phyloP scores from a whole-genome alignment of 352 stramenopile species.

The Pythium insidiosum region DNA sequence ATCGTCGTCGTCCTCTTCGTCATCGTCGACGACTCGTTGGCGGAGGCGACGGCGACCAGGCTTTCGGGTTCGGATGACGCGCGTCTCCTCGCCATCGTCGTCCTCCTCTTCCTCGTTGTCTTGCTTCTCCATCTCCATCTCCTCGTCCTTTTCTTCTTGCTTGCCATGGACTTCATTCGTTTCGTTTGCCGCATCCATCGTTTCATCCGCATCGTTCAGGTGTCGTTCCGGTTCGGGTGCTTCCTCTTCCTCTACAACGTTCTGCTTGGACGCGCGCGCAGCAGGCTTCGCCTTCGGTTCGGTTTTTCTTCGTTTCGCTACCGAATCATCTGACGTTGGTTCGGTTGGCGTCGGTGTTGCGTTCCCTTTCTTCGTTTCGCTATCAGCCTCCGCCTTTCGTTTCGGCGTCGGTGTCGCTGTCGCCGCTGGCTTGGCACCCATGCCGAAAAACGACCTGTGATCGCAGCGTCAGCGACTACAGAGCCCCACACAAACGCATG shows the following conservation, averaged over 20 bases:
- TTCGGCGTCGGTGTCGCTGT: neutral
- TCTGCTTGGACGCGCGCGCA: neutral
- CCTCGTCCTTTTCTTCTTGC: constrained; percentile 16
- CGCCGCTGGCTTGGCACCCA: constrained; percentile 1
- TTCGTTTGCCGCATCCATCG: constrained; percentile 7
- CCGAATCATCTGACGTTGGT: no score
- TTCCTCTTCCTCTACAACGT: neutral
- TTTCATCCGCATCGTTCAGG: no score
- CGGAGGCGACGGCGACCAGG: constrained; percentile 47
- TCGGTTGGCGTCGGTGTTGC: no score
- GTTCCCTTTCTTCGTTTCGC: no score
- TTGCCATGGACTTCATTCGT: constrained; percentile 16
- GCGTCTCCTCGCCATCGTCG: constrained; percentile 1
- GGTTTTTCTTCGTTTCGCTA: no score
- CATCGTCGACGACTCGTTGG: constrained; percentile 48
- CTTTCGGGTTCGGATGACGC: no score
- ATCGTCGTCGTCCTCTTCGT: constrained; percentile 35
- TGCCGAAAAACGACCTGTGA: constrained; percentile 52
- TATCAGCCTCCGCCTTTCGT: no score
- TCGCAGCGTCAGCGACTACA: no score
- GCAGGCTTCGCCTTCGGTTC: no score
- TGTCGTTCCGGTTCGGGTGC: no score
- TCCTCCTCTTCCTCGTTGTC: constrained; percentile 9
- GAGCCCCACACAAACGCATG: neutral
- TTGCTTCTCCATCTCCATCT: constrained; percentile 18